phyloP scores from a whole-genome alignment of 345 rosid genomes.

The Acer saccharum region DNA sequence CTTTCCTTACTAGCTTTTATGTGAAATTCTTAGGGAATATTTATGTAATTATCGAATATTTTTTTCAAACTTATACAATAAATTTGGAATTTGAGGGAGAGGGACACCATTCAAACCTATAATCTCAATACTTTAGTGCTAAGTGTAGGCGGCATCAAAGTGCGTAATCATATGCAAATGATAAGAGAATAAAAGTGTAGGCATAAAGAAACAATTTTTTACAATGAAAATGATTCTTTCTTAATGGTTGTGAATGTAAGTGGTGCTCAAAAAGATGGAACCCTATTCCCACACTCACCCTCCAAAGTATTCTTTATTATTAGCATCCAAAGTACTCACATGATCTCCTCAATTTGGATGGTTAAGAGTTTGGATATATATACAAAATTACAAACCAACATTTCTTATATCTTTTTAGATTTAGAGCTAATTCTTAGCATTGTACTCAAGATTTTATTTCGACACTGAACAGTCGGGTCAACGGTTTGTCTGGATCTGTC shows the following conservation, averaged over 20 bases:
- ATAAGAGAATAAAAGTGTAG: conserved; percentile 11
- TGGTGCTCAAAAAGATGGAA: conserved; percentile 25
- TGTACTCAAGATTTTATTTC: too few relatives aligned
- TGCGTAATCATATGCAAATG: neutral
- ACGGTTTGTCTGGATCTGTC: too few relatives aligned
- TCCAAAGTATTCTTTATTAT: neutral
- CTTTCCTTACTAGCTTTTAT: neutral
- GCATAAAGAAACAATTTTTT: conserved; percentile 23
- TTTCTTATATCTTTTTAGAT: neutral
- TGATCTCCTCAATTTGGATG: neutral
- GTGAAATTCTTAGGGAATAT: neutral
- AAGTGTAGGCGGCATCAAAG: neutral
- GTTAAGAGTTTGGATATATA: too few relatives aligned
- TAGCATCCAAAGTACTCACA: neutral
- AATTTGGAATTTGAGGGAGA: too few relatives aligned
- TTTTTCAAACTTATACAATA: too few relatives aligned
- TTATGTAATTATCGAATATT: too few relatives aligned
- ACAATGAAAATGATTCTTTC: conserved; percentile 24
- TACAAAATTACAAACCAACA: neutral
- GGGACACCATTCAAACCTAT: too few relatives aligned
- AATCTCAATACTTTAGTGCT: too few relatives aligned
- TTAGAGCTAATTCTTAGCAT: neutral
- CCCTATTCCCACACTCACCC: conserved; percentile 24
- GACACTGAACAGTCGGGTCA: too few relatives aligned
- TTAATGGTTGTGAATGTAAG: conserved; percentile 7